Conservation (phyloP, 768 basidiomycete species). For the Mycena polygramma region DNA sequence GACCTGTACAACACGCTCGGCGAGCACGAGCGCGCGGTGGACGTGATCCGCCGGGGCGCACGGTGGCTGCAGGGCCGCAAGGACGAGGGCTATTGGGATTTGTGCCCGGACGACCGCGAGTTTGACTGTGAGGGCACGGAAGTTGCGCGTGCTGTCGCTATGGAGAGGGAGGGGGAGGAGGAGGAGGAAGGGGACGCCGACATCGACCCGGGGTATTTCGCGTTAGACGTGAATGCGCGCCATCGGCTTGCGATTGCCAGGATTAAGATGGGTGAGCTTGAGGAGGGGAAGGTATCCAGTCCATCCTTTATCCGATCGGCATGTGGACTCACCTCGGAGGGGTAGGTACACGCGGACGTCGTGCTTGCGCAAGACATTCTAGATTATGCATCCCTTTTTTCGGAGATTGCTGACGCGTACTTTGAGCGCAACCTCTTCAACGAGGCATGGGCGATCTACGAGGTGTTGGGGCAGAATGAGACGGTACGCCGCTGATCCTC, state of each 20-base stretch:
- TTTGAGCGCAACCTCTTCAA: conserved; percentile 82
- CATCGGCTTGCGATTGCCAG: conserved; percentile 88
- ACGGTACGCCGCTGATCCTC: too few species aligned
- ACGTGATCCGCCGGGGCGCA: conserved; percentile 79
- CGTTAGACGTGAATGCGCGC: conserved; percentile 81
- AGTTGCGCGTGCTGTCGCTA: conserved; percentile 41
- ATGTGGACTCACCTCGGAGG: neutral
- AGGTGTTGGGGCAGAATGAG: conserved; percentile 79
- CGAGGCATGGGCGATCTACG: conserved; percentile 86
- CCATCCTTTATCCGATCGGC: too few species aligned
- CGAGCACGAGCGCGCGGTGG: conserved; percentile 76
- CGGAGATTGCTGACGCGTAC: conserved; percentile 89
- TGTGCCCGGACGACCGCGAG: conserved; percentile 89
- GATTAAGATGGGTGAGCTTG: conserved; percentile 81
- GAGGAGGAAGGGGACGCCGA: conserved; percentile 37
- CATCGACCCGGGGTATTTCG: conserved; percentile 68
- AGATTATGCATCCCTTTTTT: conserved; percentile 84
- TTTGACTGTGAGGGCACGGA: conserved; percentile 67
- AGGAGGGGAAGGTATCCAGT: conserved; percentile 80
- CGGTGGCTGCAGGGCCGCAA: conserved; percentile 93
- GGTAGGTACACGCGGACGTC: conserved; percentile 81
- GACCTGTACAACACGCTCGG: conserved; percentile 85
- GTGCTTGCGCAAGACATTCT: conserved; percentile 79
- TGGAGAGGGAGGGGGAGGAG: conserved; percentile 47
- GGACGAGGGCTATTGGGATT: conserved; percentile 83